Evolutionary conservation across 495 filamentous ascomycete species (phyloP).

Genomic region (Hyaloscypha hepaticicola): DNA sequence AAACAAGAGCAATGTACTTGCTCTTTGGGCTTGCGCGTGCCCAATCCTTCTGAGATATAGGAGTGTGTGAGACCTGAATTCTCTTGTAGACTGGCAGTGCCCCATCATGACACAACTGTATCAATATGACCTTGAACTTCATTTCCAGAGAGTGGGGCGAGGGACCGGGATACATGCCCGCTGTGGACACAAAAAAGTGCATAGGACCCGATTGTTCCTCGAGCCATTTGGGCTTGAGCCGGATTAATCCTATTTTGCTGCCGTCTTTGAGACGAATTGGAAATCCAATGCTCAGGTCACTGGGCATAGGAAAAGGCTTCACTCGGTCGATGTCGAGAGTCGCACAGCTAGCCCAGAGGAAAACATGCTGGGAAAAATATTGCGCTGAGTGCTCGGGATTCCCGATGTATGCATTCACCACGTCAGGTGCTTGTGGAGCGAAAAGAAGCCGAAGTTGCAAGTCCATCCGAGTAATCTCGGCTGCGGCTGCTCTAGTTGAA

Average conservation of each 20-base stretch:
- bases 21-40: not conserved
- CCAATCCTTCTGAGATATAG: not conserved
- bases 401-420: not conserved
- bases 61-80: not conserved
- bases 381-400: not conserved
- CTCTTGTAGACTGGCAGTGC: not conserved
- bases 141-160: not conserved
- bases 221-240: not conserved
- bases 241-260: not conserved
- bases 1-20: not conserved
- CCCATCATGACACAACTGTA: not conserved
- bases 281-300: not conserved
- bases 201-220: not conserved
- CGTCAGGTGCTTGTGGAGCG: not conserved
- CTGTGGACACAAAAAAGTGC: conserved; percentile 1
- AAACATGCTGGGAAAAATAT: not conserved
- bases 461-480: not conserved
- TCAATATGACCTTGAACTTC: not conserved
- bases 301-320: not conserved
- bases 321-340: not conserved
- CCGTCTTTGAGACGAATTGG: not conserved
- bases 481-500: not conserved
- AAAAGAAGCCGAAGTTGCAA: not conserved
- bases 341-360: conserved; percentile 1
- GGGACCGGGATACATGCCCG: not conserved